These are phyloP conservation scores for Talaromyces sp. DNA, from an alignment of 2,329 filamentous ascomycete species.

Conservation along the genomic window DNA sequence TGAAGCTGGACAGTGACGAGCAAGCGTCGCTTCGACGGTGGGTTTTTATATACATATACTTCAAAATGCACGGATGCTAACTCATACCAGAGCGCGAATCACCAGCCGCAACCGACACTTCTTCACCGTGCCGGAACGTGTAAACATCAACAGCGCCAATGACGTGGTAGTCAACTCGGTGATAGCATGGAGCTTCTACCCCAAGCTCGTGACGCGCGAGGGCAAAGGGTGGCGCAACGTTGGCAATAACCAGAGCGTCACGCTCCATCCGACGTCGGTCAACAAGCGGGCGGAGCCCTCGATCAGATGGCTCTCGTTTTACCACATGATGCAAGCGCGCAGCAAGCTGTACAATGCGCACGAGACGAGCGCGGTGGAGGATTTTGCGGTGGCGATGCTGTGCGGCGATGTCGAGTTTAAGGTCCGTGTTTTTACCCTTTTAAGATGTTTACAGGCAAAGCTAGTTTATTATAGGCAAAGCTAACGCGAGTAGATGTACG, in stretches of 20 bases:
- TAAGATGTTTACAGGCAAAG: no score
- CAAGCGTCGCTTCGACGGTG: slow-evolving; percentile 62
- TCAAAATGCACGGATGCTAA: background rate
- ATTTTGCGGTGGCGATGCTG: slow-evolving; percentile 75
- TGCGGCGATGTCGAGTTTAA: slow-evolving; percentile 87
- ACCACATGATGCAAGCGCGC: slow-evolving; percentile 92
- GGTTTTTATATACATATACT: background rate
- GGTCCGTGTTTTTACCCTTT: slow-evolving; percentile 44
- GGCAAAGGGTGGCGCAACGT: slow-evolving; percentile 85
- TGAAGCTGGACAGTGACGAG: slow-evolving; percentile 70
- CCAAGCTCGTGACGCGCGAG: slow-evolving; percentile 80
- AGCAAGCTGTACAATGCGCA: slow-evolving; percentile 80
- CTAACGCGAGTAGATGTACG: slow-evolving; percentile 58
- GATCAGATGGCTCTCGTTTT: slow-evolving; percentile 84
- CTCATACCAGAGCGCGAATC: slow-evolving; percentile 49
- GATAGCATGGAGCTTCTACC: slow-evolving; percentile 92
- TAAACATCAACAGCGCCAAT: slow-evolving; percentile 71
- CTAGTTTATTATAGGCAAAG: no score
- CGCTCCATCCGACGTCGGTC: slow-evolving; percentile 79
- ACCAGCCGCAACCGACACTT: slow-evolving; percentile 66
- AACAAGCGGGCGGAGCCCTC: slow-evolving; percentile 59
- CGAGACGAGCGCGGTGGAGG: slow-evolving; percentile 74
- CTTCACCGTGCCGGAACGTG: slow-evolving; percentile 71
- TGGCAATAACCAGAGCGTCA: slow-evolving; percentile 86
- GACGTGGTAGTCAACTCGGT: slow-evolving; percentile 75